These are phyloP conservation scores for Piper longum DNA, from an alignment of 164 flowering plant genomes.

Conservation along the genomic window DNA sequence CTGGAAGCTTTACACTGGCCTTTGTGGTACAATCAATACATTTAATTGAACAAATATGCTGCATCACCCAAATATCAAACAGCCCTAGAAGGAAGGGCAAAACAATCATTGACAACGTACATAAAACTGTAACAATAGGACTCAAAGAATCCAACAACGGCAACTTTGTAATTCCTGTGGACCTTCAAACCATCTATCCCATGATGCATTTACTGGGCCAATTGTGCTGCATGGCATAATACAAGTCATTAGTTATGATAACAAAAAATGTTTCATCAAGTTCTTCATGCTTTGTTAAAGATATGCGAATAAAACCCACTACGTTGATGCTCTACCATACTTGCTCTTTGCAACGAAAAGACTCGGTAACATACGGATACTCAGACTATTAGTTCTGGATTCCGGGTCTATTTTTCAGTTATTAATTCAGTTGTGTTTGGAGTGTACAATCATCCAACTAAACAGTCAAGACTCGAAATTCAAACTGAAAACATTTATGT, in stretches of 20 bases:
- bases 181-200: slow-evolving; percentile 39
- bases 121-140: not conserved
- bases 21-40: slow-evolving; percentile 2
- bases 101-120: not conserved
- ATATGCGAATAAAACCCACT: too few relatives aligned
- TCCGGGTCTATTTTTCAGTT: too few relatives aligned
- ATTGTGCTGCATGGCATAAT: slow-evolving; percentile 15
- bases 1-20: slow-evolving; percentile 5
- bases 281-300: too few relatives aligned
- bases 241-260: not conserved
- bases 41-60: not conserved
- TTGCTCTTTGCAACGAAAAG: too few relatives aligned
- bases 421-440: too few relatives aligned
- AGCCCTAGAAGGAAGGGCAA: not conserved
- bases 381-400: too few relatives aligned
- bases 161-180: slow-evolving; percentile 19
- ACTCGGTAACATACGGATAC: too few relatives aligned
- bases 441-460: too few relatives aligned
- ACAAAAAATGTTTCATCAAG: not conserved
- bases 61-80: not conserved
- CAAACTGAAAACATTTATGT: too few relatives aligned
- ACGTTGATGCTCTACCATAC: too few relatives aligned
- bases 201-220: slow-evolving; percentile 19
- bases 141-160: slow-evolving; percentile 22
- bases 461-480: too few relatives aligned